Evolutionary conservation across 1,284 basidiomycete species (phyloP).

Genomic region (Cryptococcus sp.): DNA sequence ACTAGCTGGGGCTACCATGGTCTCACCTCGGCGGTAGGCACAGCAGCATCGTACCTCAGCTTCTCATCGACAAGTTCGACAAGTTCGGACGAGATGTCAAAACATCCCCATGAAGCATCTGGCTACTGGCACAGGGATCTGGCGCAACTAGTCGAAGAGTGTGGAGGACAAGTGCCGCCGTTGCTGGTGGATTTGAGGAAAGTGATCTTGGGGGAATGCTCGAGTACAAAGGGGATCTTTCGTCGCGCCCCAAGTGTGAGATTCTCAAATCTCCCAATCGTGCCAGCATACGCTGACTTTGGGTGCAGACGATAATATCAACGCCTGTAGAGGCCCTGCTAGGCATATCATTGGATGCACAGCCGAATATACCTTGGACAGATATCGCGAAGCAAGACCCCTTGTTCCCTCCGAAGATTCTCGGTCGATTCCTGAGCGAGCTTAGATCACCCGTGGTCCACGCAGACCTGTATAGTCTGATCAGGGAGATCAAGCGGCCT

Average conservation of each 20-base stretch:
- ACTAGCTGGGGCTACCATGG: conserved; percentile 16
- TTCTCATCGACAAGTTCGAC: neutral
- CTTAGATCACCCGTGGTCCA: conserved; percentile 26
- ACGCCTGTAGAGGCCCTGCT: conserved; percentile 26
- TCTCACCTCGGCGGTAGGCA: conserved; percentile 14
- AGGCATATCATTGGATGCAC: conserved; percentile 26
- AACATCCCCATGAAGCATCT: neutral
- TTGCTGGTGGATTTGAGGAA: conserved; percentile 26
- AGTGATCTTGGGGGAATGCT: conserved; percentile 35
- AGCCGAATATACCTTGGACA: conserved; percentile 39
- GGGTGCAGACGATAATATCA: conserved; percentile 24
- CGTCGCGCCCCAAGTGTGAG: conserved; percentile 38
- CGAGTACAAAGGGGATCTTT: conserved; percentile 41
- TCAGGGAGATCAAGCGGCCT: conserved; percentile 15
- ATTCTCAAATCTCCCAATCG: neutral
- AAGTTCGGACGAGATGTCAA: neutral
- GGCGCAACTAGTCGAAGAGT: conserved; percentile 24
- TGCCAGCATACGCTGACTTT: neutral
- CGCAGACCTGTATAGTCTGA: conserved; percentile 18
- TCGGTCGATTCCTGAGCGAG: conserved; percentile 25
- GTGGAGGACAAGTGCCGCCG: conserved; percentile 23
- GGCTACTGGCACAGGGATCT: conserved; percentile 29
- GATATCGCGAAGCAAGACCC: conserved; percentile 38
- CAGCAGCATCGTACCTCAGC: conserved; percentile 20
- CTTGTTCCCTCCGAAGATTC: conserved; percentile 36